phyloP scores from a whole-genome alignment of 1,284 basidiomycete genomes.

The Amylostereum areolatum region DNA sequence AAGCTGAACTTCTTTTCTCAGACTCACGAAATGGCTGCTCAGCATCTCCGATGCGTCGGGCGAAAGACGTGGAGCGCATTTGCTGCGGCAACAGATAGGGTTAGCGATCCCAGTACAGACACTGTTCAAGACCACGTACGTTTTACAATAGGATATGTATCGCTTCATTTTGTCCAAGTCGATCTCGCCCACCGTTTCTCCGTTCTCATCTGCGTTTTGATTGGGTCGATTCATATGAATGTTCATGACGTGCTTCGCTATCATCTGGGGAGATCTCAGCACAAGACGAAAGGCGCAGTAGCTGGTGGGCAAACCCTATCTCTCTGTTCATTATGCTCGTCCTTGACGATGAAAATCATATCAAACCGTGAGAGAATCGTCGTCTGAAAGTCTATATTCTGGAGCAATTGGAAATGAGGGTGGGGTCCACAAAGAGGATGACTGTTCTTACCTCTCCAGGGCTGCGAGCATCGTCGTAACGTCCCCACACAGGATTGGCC shows the following conservation, averaged over 20 bases:
- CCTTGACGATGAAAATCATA: conserved; percentile 99
- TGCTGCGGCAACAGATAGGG: conserved; percentile 40
- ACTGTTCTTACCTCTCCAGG: conserved; percentile 76
- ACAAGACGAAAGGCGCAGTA: not conserved
- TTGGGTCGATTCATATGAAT: conserved; percentile 94
- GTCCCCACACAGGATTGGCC: conserved; percentile 97
- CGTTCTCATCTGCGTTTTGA: conserved; percentile 51
- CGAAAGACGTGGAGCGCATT: conserved; percentile 93
- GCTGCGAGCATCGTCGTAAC: conserved; percentile 96
- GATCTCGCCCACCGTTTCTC: conserved; percentile 83
- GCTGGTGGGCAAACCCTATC: conserved; percentile 60
- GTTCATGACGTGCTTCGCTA: conserved; percentile 98
- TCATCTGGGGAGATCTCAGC: conserved; percentile 50
- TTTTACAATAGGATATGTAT: conserved; percentile 95
- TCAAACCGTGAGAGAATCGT: conserved; percentile 98
- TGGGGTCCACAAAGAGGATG: not conserved
- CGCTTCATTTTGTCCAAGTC: conserved; percentile 98
- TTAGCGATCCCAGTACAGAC: not conserved
- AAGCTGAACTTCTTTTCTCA: conserved; percentile 94
- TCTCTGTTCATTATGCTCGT: conserved; percentile 93
- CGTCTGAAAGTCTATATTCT: conserved; percentile 99
- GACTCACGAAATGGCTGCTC: conserved; percentile 92
- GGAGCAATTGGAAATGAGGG: not conserved
- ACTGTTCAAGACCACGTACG: conserved; percentile 38
- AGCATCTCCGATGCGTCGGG: conserved; percentile 95